Base-by-base conservation (phyloP, 2,329 filamentous ascomycete genomes). In the Colletotrichum paranaense region DNA sequence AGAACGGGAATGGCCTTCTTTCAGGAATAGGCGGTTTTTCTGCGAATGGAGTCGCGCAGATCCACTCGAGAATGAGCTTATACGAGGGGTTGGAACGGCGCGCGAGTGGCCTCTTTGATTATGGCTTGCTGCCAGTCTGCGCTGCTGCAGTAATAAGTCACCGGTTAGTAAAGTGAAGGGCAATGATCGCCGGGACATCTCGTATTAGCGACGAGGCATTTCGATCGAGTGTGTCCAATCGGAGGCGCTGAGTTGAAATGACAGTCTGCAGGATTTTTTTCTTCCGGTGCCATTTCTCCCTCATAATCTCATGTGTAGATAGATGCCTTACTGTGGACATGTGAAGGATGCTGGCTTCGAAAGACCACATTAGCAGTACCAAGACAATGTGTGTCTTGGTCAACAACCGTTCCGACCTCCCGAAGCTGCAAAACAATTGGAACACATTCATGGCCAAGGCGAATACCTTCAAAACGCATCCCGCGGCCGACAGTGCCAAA, bases 151-250 rank as follows among this genome's bases (percentile, higher is more conserved):
- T 35, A 42, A 30, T 28, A n/a, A n/a, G 22, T 56, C 49, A 53
- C 30, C 26, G 26, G 62, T 24, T 30, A 64, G 22, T 53, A 49
- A 49, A 64, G 46, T 26, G 22, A 64, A 55, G 62, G 62, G 49
- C 22, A 64, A 56, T 64, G 62, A 64, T 64, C 62, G 49, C 9
- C 62, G n/a, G 30, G n/a, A 26, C 24, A 64, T 26, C 30, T 64
- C 49, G 62, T 56, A 56, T 64, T 38, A 22, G 16, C 30, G 16
- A 7, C 49, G 49, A 55, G 49, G 14, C 30, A 64, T 55, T 26
- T 42, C 30, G 14, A 55, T 38, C 32, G 8, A 16, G 14, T 55
- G 49, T n/a, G 30, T 16, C 62, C 62, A 64, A 64, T 64, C 28
- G 30, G 46, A 53, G 22, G n/a, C 22, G 49, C 28, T 38, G 49